A percentile compares a stretch with the other conserved stretches of the same genome.
Evolutionary conservation across 169 alveolate genomes (phyloP).

Genomic region (Eimeria nieschulzi): DNA sequence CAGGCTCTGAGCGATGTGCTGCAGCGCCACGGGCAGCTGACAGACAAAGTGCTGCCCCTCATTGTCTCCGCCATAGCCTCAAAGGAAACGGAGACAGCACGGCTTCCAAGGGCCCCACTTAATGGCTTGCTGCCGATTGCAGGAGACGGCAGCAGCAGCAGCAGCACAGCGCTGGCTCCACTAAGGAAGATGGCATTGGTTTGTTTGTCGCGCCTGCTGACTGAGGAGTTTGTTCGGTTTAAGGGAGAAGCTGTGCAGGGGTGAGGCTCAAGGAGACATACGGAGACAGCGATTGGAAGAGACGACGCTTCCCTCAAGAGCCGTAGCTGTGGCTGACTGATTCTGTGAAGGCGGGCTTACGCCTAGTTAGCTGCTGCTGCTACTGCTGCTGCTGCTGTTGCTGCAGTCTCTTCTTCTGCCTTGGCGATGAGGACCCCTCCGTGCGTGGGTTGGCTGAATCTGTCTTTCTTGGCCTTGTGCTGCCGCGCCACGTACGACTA

Average conservation of each 20-base stretch:
- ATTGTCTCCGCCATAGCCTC: constrained; percentile 46
- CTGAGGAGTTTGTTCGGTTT: constrained; percentile 35
- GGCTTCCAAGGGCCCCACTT: neutral
- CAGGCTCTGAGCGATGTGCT: constrained; percentile 49
- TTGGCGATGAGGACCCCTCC: constrained; percentile 23
- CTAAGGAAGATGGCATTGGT: constrained; percentile 48
- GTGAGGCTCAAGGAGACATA: neutral
- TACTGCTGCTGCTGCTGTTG: constrained; percentile 7
- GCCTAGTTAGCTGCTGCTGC: neutral
- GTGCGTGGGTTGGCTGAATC: constrained; percentile 41
- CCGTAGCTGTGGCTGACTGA: too few relatives aligned
- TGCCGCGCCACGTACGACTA: constrained; percentile 29
- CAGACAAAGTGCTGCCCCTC: constrained; percentile 27
- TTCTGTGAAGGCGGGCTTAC: neutral
- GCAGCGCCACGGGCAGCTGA: constrained; percentile 36
- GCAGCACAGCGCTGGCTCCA: neutral
- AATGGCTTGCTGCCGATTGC: neutral
- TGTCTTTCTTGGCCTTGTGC: constrained; percentile 31
- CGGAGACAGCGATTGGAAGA: too few relatives aligned
- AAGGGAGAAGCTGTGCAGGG: constrained; percentile 48
- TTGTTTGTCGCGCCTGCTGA: constrained; percentile 22
- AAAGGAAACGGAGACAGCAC: neutral
- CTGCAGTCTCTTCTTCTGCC: constrained; percentile 39
- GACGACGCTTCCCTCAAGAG: too few relatives aligned
- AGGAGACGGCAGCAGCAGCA: constrained; percentile 14